Percentiles rank a stretch among this genome's conserved stretches.
phyloP scores from a whole-genome alignment of 257 asterid species.

The Perilla frutescens region DNA sequence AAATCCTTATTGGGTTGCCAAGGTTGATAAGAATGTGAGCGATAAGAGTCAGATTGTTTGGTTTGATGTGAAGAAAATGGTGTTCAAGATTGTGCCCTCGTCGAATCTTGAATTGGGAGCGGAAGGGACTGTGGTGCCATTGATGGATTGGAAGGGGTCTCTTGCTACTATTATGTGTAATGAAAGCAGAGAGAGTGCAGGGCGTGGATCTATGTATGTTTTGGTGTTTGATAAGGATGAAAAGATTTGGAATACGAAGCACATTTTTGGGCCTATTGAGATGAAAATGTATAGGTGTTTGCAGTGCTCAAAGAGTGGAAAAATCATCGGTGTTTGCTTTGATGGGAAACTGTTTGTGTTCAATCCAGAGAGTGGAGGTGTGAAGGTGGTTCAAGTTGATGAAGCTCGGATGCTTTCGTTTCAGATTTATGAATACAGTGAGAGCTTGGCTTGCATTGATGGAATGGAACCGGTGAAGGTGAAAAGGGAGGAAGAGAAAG shows the following conservation, averaged over 20 bases:
- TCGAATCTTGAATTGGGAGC: background rate
- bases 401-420: background rate
- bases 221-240: constrained; percentile 14
- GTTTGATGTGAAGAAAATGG: constrained; percentile 21
- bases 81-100: constrained; percentile 5
- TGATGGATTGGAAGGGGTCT: constrained; percentile 16
- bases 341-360: constrained; percentile 7
- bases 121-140: background rate
- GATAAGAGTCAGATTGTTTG: background rate
- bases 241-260: background rate
- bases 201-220: background rate
- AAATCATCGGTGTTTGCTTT: background rate
- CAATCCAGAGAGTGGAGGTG: background rate
- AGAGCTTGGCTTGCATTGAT: too few relatives aligned
- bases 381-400: background rate
- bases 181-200: too few relatives aligned
- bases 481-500: too few relatives aligned
- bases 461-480: too few relatives aligned
- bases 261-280: constrained; percentile 4
- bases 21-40: background rate
- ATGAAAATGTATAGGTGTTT: background rate
- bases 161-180: background rate
- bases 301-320: constrained; percentile 19
- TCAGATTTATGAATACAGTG: too few relatives aligned
- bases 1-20: constrained; percentile 27